Base-by-base conservation (phyloP, 495 filamentous ascomycete species). In the Daldinia decipiens region DNA sequence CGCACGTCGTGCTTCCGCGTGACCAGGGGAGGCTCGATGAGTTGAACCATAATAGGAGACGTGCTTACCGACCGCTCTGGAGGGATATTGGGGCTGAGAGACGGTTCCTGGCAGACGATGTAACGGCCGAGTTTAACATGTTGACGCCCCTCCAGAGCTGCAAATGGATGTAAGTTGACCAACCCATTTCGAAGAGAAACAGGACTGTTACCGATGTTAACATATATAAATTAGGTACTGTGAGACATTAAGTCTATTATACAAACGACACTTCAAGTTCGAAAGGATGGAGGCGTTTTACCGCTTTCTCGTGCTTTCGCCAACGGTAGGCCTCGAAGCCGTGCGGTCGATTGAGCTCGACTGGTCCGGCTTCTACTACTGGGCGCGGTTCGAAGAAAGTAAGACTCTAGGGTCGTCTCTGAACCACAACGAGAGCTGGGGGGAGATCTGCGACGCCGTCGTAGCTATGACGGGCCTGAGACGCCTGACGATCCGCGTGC, bases 241-340 rank as follows among this genome's bases (percentile, higher is more conserved):
- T 15, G 59, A 62, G 17, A 19, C 32, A 8, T 5, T 52, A 4
- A 29, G 19, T 3, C 0, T 39, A 12, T 29, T 62, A 24, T 62
- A 62, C 7, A 26, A 19, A 13, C 59, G 47, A 1, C 51, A 62
- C 21, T 62, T 62, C 59, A 29, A 38, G 9, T 62, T 62, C 59
- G 8, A 12, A 8, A 36, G n/a, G 17, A 52, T 62, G 59, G 59
- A 62, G 1, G 45, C 32, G 7, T 53, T 62, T 32, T 62, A 62
- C 47, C 59, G 59, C 8, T 62, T 53, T 26, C 59, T 62, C 21
- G n/a, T 52, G 1, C 47, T 38, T 27, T 34, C 59, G 32, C 59
- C 59, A 1, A 39, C 5, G 13, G 27, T 32, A 0, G 47, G 59
- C 45, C 47, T 53, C 29, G 7, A 52, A 13, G 47, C 59, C 17